Percentiles rank a stretch among this genome's conserved stretches.
Evolutionary conservation across 1,284 basidiomycete species (phyloP).

Genomic region (Cystobasidiaceae sp.): DNA sequence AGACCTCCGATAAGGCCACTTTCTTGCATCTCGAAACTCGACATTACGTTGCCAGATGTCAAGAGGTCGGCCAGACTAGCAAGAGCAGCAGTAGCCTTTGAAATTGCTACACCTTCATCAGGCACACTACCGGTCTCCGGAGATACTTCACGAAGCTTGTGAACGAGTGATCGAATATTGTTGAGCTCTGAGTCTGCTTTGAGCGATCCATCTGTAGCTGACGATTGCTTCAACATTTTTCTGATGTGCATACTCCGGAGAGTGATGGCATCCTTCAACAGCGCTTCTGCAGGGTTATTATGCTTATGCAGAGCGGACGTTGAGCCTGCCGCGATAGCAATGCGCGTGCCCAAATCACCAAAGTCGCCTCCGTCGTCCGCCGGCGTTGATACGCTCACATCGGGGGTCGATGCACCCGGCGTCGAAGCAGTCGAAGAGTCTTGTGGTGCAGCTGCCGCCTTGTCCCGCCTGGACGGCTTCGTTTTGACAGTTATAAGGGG

Average conservation of each 20-base stretch:
- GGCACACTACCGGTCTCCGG: conserved; percentile 10
- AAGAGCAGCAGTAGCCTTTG: conserved; percentile 58
- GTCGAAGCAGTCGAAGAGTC: conserved; percentile 6
- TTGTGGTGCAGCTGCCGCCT: conserved; percentile 22
- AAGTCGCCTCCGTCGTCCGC: conserved; percentile 22
- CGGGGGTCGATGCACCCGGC: conserved; percentile 5
- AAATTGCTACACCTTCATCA: conserved; percentile 13
- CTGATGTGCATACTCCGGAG: conserved; percentile 75
- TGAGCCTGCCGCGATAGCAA: conserved; percentile 1
- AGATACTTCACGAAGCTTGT: conserved; percentile 32
- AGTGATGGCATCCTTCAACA: conserved; percentile 81
- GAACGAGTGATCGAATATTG: conserved; percentile 41
- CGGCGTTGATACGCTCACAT: conserved; percentile 2
- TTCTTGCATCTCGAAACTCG: conserved; percentile 91
- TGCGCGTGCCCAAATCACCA: conserved; percentile 19
- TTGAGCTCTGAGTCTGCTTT: conserved; percentile 58
- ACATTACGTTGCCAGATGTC: conserved; percentile 67
- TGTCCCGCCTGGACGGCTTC: conserved; percentile 54
- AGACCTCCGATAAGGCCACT: conserved; percentile 87
- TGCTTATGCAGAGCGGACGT: not conserved
- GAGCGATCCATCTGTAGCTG: conserved; percentile 46
- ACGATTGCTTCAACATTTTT: conserved; percentile 61
- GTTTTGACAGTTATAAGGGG: conserved; percentile 51
- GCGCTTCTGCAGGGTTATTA: conserved; percentile 32
- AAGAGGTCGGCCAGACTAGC: conserved; percentile 70